Conservation (phyloP, 1,139 yeast species). For the Saccharomyces hybrid region DNA sequence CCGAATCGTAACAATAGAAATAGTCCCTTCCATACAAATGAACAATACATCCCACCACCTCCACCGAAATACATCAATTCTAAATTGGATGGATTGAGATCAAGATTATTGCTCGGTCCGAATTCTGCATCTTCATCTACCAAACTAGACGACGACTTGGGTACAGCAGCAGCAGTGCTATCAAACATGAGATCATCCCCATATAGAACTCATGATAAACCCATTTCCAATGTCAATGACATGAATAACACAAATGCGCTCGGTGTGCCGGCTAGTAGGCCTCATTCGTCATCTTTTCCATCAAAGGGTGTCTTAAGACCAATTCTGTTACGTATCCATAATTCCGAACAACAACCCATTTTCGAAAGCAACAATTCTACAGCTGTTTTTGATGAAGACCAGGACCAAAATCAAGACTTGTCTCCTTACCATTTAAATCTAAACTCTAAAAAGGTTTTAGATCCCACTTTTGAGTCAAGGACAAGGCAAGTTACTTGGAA, state of each 20-base stretch:
- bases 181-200: constrained; percentile 32
- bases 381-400: constrained; percentile 15
- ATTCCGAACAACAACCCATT: background rate
- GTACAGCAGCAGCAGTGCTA: constrained; percentile 28
- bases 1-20: constrained; percentile 1
- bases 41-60: constrained; percentile 16
- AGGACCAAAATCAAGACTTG: constrained; percentile 7
- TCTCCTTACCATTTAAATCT: constrained; percentile 1
- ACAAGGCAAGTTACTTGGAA: constrained; percentile 28
- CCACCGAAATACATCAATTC: constrained; percentile 29
- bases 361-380: constrained; percentile 7
- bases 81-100: constrained; percentile 27
- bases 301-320: constrained; percentile 18
- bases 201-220: constrained; percentile 11
- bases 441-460: background rate
- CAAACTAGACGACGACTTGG: constrained; percentile 20
- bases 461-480: background rate
- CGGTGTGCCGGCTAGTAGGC: constrained; percentile 12
- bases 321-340: constrained; percentile 13
- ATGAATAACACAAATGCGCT: constrained; percentile 4
- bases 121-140: constrained; percentile 8
- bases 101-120: constrained; percentile 23
- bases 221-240: background rate
- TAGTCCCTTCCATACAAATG: constrained; percentile 5
- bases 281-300: constrained; percentile 23